Evolutionary conservation across 2,329 filamentous ascomycete genomes (phyloP), one percentile per base, ranked within the genome.

Genomic region (Curvularia sp.): DNA sequence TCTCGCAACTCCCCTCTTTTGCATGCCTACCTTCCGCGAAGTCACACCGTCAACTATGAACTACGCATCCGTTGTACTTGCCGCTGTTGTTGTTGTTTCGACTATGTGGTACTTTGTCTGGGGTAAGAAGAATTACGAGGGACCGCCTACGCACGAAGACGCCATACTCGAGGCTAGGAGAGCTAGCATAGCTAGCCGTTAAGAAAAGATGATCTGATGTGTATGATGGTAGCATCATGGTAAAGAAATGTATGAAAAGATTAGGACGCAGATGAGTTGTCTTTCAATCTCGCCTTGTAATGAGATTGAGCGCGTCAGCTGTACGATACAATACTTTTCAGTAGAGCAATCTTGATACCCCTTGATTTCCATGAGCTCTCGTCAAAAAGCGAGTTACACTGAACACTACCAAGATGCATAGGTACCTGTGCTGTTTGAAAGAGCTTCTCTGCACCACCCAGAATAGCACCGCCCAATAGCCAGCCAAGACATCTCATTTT

Each of bases 31-130:
- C 0, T 77, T 77, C 42, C 78, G 90, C n/a, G 86, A 86, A 5
- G 86, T 89, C 38, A 83, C 82, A 0, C 76, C 82, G 5, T 72
- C 77, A 18, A 82, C 80, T 38, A 88, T 91, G 81, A 92, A 92
- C 81, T 92, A 91, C 75, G 89, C 89, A 1, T 87, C 87, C 13
- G 89, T 87, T 32, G 89, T 92, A n/a, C 91, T 92, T 66, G 84
- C 89, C 25, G 87, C 81, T 5, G 88, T 90, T 61, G 83, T 85
- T 53, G 48, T 80, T 38, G 82, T 91, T 56, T 85, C 89, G 1
- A 82, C 80, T 9, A 74, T 78, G 7, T 92, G 89, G 88, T 92
- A 92, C 79, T 79, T 86, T 65, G 81, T 82, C 50, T 90, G 88
- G 87, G 89, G 89, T 32, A 84, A 85, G 77, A 85, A 86, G 77